Base-by-base conservation (phyloP, 768 basidiomycete species). In the Suillus clintonianus region DNA sequence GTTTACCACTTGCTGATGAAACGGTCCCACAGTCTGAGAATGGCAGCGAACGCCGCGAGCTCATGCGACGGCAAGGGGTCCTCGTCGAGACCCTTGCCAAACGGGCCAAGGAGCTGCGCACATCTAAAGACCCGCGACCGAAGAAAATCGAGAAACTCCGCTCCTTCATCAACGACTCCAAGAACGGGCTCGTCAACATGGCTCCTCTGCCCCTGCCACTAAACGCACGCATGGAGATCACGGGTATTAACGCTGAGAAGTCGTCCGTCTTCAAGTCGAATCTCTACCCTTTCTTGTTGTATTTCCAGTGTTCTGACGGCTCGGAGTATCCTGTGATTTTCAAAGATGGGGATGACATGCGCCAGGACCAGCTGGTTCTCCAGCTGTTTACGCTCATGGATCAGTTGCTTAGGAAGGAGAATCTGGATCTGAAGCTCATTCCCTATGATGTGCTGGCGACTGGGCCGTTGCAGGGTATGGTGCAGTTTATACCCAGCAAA, bases 361-460 rank as follows among this genome's bases (percentile, higher is more conserved):
- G 97, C 24, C 97, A 99, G 76, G 97, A 99, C 73, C 97, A 99
- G 75, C 86, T 99, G 42, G 96, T 99, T 32, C 91, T 99, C 57
- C 97, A 99, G 76, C 83, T 99, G n/a, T 96, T 99, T 76, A 97
- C 95, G 17, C 86, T 99, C 32, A 99, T 99, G 97, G 95, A 99
- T 73, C 84, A 92, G 56, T 77, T 99, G 30, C 78, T 99, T 65
- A 81, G 95, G 62, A 97, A 96, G 77, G 97, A 99, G 79, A 97
- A 97, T 73, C 76, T 99, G 59, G 97, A 99, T 72, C 80, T 99
- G 62, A 93, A 94, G 72, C 74, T 99, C 62, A 94, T 86, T 63
- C 93, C 95, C 6, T 98, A 97, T 70, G 89, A 91, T 65, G 97
- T 99, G 2, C 79, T 99, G 22, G 97, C 97, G 19, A 99, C 97